Evolutionary conservation across 441 rosid species (phyloP).

Genomic region (Euphorbia schlechtendalii): DNA sequence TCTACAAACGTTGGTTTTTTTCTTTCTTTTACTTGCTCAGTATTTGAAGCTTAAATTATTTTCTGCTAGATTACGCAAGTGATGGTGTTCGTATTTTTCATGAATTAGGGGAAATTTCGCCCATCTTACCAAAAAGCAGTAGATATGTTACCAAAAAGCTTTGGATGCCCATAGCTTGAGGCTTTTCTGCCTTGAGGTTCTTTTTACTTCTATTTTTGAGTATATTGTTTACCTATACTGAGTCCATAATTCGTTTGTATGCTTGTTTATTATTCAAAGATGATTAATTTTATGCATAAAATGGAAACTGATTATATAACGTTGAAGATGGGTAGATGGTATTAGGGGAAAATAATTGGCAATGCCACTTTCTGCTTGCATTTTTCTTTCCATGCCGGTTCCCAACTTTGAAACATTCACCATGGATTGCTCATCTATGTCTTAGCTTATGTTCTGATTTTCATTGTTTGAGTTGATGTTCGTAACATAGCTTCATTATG

Average conservation of each 20-base stretch:
- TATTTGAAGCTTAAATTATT: too few relatives aligned
- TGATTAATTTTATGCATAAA: not conserved
- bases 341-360: not conserved
- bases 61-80: not conserved
- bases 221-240: not conserved
- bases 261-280: not conserved
- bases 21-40: not conserved
- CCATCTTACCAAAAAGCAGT: slow-evolving; percentile 69
- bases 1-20: slow-evolving; percentile 59
- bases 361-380: not conserved
- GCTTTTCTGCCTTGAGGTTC: not conserved
- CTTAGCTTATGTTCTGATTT: not conserved
- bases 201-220: not conserved
- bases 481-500: not conserved
- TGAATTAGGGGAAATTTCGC: slow-evolving; percentile 78
- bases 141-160: slow-evolving; percentile 52
- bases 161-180: not conserved
- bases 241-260: not conserved
- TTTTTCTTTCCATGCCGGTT: not conserved
- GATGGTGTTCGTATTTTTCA: not conserved
- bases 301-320: not conserved
- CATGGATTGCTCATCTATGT: not conserved
- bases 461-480: not conserved
- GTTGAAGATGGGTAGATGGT: not conserved
- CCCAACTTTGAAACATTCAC: not conserved